Base-by-base conservation (phyloP, 2,329 filamentous ascomycete genomes). In the Passalora sequoiae region DNA sequence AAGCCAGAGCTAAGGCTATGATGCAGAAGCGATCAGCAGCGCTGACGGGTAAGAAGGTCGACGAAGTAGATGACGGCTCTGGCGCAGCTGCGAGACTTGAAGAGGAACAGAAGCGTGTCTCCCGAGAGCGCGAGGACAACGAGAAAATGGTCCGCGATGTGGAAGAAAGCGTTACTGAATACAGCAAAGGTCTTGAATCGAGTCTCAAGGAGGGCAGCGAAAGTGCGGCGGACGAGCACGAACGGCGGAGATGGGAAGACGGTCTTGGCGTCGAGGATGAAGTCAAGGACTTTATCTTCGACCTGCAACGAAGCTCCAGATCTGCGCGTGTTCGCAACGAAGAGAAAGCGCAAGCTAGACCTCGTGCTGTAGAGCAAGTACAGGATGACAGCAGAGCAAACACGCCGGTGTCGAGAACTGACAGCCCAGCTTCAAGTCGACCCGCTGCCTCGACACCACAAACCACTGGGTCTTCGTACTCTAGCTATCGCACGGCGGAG, bases 11-110 rank as follows among this genome's bases (percentile, higher is more conserved):
- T 22, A 94, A 89, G 69, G 91, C 91, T 28, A 94, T 96, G 81
- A 98, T 98, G 92, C 91, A 97, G 69, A 89, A 95, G 60, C 84
- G 92, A 47, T 89, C 92, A 55, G 92, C 92, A 43, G 91, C 92
- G 13, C 71, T 98, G 51, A 88, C 89, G 16, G 92, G 92, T 44
- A 88, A 84, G 66, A 71, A 83, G 31, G 73, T 81, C 35, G 81
- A 86, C 27, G 66, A 72, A 2, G 72, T 70, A 33, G 77, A 83
- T 47, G 86, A 94, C 53, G 84, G 89, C 51, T 75, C 77, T 19
- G 86, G 86, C 51, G 87, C 86, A 3, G 82, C 89, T 35, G 86
- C 88, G 68, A 81, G 92, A 24, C 68, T 97, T 12, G 92, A 97
- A 64, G 86, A 94, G 55, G 91, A 98, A 67, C 92, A 74, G 55